These are phyloP conservation scores for Lichtheimia hyalospora DNA, from an alignment of 371 early-diverging fungal species.

Conservation along the genomic window DNA sequence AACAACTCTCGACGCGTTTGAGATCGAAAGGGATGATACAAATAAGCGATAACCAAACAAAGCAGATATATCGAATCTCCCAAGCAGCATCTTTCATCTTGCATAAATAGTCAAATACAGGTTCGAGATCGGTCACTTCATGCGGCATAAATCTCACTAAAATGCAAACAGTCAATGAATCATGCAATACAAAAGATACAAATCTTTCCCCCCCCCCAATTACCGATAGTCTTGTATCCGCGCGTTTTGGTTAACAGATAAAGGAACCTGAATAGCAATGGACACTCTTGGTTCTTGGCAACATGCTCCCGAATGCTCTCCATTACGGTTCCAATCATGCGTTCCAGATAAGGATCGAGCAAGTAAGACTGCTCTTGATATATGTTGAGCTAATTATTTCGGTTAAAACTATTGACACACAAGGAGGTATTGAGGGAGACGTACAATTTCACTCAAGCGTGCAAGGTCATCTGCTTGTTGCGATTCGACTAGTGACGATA, in stretches of 20 bases:
- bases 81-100: conserved; percentile 47
- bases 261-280: conserved; percentile 55
- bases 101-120: conserved; percentile 64
- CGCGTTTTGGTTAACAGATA: conserved; percentile 83
- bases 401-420: background rate
- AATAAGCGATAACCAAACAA: conserved; percentile 88
- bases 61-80: conserved; percentile 77
- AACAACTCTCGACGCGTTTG: conserved; percentile 73
- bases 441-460: conserved; percentile 28
- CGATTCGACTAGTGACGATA: conserved; percentile 6
- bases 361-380: conserved; percentile 91
- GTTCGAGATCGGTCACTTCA: conserved; percentile 88
- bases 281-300: background rate
- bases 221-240: conserved; percentile 84
- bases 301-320: conserved; percentile 50
- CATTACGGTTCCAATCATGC: conserved; percentile 68
- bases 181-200: background rate
- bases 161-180: background rate
- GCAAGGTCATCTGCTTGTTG: conserved; percentile 18
- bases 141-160: conserved; percentile 87
- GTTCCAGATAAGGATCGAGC: conserved; percentile 84
- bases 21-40: conserved; percentile 95
- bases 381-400: conserved; percentile 50
- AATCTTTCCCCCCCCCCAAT: conserved; percentile 5
- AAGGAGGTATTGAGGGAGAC: background rate